These are phyloP conservation scores for Mycena galopus DNA, from an alignment of 768 basidiomycete species.

Conservation along the genomic window DNA sequence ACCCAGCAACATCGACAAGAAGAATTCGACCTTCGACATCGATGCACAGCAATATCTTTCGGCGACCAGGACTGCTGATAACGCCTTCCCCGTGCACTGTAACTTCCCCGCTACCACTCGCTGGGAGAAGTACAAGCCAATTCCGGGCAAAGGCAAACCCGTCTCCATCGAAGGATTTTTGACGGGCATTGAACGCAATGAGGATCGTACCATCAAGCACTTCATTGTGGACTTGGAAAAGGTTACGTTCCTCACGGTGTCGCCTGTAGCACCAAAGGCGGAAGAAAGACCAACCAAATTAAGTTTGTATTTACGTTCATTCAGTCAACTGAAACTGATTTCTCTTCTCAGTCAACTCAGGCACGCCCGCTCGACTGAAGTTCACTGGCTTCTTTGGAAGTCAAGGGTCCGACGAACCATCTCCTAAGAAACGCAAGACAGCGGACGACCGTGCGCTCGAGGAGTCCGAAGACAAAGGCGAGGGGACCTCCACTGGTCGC, in stretches of 20 bases:
- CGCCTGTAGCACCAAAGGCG: neutral
- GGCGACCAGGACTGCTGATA: neutral
- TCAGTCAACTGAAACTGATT: neutral
- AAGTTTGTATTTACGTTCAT: neutral
- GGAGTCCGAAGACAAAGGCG: neutral
- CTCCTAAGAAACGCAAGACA: neutral
- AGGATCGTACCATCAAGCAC: neutral
- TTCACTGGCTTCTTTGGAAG: neutral
- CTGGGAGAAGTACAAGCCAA: neutral
- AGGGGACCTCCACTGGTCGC: no score
- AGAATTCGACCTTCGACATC: neutral
- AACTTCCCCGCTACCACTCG: neutral
- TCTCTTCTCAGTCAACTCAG: neutral
- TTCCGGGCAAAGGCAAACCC: neutral
- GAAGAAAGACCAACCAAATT: neutral
- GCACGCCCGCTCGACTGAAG: neutral
- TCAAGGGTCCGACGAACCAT: neutral
- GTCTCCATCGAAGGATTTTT: neutral
- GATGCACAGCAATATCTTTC: neutral
- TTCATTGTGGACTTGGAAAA: neutral
- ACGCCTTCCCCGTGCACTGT: neutral
- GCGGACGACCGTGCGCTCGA: neutral
- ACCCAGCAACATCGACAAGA: neutral
- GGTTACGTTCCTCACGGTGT: neutral
- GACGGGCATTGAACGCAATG: constrained; percentile 1